Conservation (phyloP, 164 flowering plant species). For the Macadamia integrifolia region DNA sequence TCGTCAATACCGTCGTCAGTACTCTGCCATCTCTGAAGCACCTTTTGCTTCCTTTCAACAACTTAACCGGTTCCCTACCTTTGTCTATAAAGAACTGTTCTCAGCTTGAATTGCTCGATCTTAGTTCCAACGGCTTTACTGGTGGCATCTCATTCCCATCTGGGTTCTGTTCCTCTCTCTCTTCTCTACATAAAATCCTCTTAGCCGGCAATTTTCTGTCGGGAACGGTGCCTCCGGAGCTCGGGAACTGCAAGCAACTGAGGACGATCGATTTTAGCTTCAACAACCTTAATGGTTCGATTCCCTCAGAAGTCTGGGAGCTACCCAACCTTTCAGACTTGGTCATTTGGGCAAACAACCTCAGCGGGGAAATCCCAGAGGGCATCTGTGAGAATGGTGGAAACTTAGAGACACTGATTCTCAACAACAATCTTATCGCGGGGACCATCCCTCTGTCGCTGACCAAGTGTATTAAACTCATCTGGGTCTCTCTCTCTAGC, state of each 20-base stretch:
- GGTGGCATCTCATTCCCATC: slow-evolving; percentile 62
- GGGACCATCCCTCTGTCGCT: slow-evolving; percentile 64
- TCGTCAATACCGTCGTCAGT: slow-evolving; percentile 44
- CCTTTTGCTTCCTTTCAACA: slow-evolving; percentile 56
- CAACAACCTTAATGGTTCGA: slow-evolving; percentile 49
- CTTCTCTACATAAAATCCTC: slow-evolving; percentile 38
- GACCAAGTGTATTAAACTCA: slow-evolving; percentile 50
- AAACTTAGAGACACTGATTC: slow-evolving; percentile 61
- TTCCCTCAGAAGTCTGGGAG: slow-evolving; percentile 58
- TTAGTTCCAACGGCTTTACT: slow-evolving; percentile 59
- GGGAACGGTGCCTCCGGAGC: slow-evolving; percentile 50
- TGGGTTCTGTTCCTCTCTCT: slow-evolving; percentile 43
- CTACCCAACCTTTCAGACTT: slow-evolving; percentile 61
- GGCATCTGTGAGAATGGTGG: slow-evolving; percentile 60
- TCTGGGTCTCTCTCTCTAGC: slow-evolving; percentile 80
- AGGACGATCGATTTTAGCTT: slow-evolving; percentile 67
- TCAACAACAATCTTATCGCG: slow-evolving; percentile 65
- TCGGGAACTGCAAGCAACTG: slow-evolving; percentile 57
- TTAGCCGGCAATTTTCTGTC: slow-evolving; percentile 52
- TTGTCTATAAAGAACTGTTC: slow-evolving; percentile 41
- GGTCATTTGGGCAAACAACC: slow-evolving; percentile 77
- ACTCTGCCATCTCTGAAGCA: slow-evolving; percentile 33
- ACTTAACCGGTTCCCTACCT: slow-evolving; percentile 60
- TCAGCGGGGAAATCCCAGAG: slow-evolving; percentile 62
- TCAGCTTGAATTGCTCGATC: slow-evolving; percentile 55